Base-by-base conservation (phyloP, 2,329 filamentous ascomycete genomes). In the Neophaeococcomyces aloes region DNA sequence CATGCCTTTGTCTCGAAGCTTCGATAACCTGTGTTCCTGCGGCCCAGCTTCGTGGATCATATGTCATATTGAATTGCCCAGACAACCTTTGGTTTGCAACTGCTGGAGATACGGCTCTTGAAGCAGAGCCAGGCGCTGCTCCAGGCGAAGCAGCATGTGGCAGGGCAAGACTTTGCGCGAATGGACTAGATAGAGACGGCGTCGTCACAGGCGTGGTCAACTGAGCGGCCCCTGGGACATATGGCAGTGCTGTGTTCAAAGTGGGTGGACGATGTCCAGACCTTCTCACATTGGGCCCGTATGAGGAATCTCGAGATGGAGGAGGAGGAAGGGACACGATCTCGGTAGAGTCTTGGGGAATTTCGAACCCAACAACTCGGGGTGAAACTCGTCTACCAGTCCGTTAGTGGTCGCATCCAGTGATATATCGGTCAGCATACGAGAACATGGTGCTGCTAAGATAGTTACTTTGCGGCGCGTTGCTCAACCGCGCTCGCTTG, bases 31-130 rank as follows among this genome's bases (percentile, higher is more conserved):
- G 29, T 19, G 19, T 34, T 27, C 65, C 60, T 15, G 64, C 62
- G 1, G 62, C 66, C 68, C 68, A 71, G 58, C 70, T 65, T 48
- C 66, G 66, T 29, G 68, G 68, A 50, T 71, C 69, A 48, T 71
- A 71, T 7, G 65, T 61, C 18, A 64, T 60, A 53, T 57, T 68
- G 49, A 67, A 69, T 23, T 56, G 54, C 21, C 57, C 45, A 6
- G 56, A 44, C 35, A 64, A 59, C 49, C 68, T 42, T 13, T 42
- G 39, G 13, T 35, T 63, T 35, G 61, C 59, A n/a, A 63, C 57
- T 65, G 69, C 65, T 19, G 66, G 63, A 42, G 65, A 63, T 8
- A 59, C 55, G 15, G 59, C 63, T 42, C 61, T 56, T 8, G 61
- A 57, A 44, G 58, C 55, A 21, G 59, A 59, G 6, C 55, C 57